A percentile compares a stretch with the other conserved stretches of the same genome.
Evolutionary conservation across 2,329 filamentous ascomycete genomes (phyloP).

Genomic region (Keithomyces neogunnii): DNA sequence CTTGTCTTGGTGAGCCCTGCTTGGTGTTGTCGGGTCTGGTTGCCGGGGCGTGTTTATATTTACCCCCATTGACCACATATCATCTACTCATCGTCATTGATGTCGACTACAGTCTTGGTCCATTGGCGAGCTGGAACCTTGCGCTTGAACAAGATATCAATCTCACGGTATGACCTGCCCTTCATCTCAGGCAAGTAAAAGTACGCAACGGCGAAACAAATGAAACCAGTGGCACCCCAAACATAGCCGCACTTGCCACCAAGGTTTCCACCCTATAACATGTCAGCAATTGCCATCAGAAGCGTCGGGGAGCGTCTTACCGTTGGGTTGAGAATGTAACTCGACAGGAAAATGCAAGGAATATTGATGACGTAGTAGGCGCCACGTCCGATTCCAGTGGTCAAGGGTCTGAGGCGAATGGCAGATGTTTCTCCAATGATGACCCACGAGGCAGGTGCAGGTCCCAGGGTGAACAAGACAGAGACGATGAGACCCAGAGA

Average conservation of each 20-base stretch:
- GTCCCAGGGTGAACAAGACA: constrained; percentile 26
- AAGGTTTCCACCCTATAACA: constrained; percentile 21
- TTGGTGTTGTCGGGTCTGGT: too few species aligned
- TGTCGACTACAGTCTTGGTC: constrained; percentile 1
- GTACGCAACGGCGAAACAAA: constrained; percentile 30
- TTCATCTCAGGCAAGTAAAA: constrained; percentile 45
- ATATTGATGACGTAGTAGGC: constrained; percentile 33
- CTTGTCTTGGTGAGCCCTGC: too few species aligned
- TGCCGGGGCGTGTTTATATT: too few species aligned
- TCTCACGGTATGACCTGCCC: constrained; percentile 35
- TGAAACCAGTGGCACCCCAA: constrained; percentile 32
- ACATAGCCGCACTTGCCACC: constrained; percentile 38
- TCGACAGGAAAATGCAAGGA: constrained; percentile 31
- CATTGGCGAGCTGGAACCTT: constrained; percentile 20
- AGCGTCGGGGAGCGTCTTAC: constrained; percentile 8
- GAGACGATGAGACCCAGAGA: constrained; percentile 28
- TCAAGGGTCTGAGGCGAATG: constrained; percentile 31
- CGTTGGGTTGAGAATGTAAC: constrained; percentile 28
- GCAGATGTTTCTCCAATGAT: constrained; percentile 34
- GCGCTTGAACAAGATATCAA: constrained; percentile 32
- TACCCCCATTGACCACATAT: background rate
- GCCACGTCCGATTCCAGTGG: constrained; percentile 27
- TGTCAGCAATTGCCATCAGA: too few species aligned
- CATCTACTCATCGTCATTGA: constrained; percentile 5
- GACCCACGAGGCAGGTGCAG: constrained; percentile 32